phyloP scores from a whole-genome alignment of 2,329 filamentous ascomycete genomes.

The Berkeleyomyces basicola region DNA sequence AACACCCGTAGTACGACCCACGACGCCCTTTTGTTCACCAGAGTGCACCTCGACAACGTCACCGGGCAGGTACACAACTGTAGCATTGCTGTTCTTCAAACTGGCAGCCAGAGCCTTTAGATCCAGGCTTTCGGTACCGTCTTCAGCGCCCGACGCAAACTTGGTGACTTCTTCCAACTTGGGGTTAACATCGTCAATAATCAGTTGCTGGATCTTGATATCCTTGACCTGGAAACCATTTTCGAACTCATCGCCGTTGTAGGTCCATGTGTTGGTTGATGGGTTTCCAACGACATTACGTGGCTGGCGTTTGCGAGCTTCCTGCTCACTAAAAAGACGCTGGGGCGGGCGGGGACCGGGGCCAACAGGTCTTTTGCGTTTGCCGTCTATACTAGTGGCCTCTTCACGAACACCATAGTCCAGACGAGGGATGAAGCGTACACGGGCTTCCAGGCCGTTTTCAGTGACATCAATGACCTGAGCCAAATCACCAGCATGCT shows the following conservation, averaged over 20 bases:
- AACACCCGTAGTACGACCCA: slow-evolving; percentile 71
- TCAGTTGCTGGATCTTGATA: slow-evolving; percentile 72
- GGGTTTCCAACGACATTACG: slow-evolving; percentile 46
- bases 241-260: slow-evolving; percentile 76
- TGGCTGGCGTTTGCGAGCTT: slow-evolving; percentile 77
- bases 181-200: slow-evolving; percentile 82
- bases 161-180: slow-evolving; percentile 90
- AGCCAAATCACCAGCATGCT: slow-evolving; percentile 78
- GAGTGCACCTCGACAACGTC: slow-evolving; percentile 95
- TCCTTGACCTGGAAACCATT: slow-evolving; percentile 90
- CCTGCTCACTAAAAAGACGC: slow-evolving; percentile 78
- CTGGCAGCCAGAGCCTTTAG: slow-evolving; percentile 80
- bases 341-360: slow-evolving; percentile 62
- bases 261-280: slow-evolving; percentile 67
- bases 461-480: slow-evolving; percentile 86
- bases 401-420: slow-evolving; percentile 88
- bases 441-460: slow-evolving; percentile 75
- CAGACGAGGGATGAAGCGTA: slow-evolving; percentile 75
- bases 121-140: slow-evolving; percentile 87
- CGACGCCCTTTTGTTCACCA: slow-evolving; percentile 83
- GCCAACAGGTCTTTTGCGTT: slow-evolving; percentile 58
- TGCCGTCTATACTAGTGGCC: slow-evolving; percentile 37
- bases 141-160: slow-evolving; percentile 75
- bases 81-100: slow-evolving; percentile 66
- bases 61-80: slow-evolving; percentile 74